phyloP scores from a whole-genome alignment of 257 asterid genomes.

The Parsonsia alboflavescens region DNA sequence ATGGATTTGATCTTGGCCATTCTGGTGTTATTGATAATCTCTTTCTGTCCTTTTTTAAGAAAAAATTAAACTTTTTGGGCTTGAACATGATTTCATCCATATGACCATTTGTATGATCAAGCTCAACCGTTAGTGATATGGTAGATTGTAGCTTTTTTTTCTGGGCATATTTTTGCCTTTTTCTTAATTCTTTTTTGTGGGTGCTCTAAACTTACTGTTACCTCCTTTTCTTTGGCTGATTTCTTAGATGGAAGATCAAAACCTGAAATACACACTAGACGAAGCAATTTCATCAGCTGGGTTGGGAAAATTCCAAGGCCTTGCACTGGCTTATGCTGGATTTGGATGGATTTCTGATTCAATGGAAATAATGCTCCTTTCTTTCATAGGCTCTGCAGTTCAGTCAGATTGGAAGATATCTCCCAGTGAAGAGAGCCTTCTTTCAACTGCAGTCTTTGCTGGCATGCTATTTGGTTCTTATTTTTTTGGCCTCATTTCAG shows the following conservation, averaged over 20 bases:
- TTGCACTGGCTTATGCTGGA: constrained; percentile 60
- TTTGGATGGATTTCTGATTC: constrained; percentile 72
- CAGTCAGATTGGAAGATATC: constrained; percentile 66
- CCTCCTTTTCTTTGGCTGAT: neutral
- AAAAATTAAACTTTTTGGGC: too few relatives aligned
- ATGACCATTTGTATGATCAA: too few relatives aligned
- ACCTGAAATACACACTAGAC: constrained; percentile 46
- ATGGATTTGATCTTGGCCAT: too few relatives aligned
- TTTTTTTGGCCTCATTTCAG: constrained; percentile 65
- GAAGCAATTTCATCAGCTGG: constrained; percentile 60
- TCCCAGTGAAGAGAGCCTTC: constrained; percentile 57
- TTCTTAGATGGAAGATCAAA: neutral
- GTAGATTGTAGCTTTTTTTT: too few relatives aligned
- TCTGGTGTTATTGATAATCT: too few relatives aligned
- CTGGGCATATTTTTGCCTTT: too few relatives aligned
- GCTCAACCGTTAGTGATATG: too few relatives aligned
- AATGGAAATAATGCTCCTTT: constrained; percentile 84
- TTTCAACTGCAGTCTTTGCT: constrained; percentile 59
- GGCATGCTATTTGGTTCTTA: constrained; percentile 71
- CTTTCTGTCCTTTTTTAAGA: too few relatives aligned
- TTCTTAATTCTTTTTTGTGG: too few relatives aligned
- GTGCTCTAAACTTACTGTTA: too few relatives aligned
- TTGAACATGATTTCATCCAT: too few relatives aligned
- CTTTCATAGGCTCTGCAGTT: constrained; percentile 70
- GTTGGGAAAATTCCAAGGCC: constrained; percentile 61